Evolutionary conservation across 164 flowering plant genomes (phyloP), one percentile per base, ranked within the genome.

Genomic region (Tinospora cordifolia): DNA sequence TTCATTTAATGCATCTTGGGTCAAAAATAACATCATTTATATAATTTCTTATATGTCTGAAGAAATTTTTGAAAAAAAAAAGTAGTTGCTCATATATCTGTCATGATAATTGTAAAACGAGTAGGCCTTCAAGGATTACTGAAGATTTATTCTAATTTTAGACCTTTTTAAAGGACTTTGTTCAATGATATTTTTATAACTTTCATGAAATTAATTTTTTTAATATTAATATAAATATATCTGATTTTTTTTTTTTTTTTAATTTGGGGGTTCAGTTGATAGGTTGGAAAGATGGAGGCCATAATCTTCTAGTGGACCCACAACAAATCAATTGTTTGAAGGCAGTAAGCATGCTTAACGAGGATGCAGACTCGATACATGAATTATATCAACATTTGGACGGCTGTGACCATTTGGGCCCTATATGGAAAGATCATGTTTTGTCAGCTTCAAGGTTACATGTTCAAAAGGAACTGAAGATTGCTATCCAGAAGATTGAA

Each of bases 251-350:
- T n/a, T n/a, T n/a, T n/a, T n/a, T n/a, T n/a, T n/a, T n/a, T n/a
- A n/a, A n/a, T n/a, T 26, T 59, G 15, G 57, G 44, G 62, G 63
- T 70, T 81, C 79, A 94, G 96, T 73, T 92, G 78, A 88, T 92
- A 74, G 93, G 82, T 26, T 84, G 90, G 92, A 94, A 94, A 78
- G 93, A 86, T 58, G 90, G 92, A 70, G 84, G 77, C 38, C 75
- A 68, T 77, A 84, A 77, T 10, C 69, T 92, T 22, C 79, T 88
- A 47, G 84, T 92, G 21, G 99, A 94, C 54, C 85, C 87, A 9
- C 85, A 92, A 12, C 88, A 83, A n/a, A 82, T 87, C 62, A 77
- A 81, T 57, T 89, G 90, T 30, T 69, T 94, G 64, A 76, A 17
- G n/a, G 69, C 39, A 11, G 67, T 90, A 12, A 72, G 83, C 72